phyloP scores from a whole-genome alignment of 1,284 basidiomycete species.

The Sporisorium scitamineum region DNA sequence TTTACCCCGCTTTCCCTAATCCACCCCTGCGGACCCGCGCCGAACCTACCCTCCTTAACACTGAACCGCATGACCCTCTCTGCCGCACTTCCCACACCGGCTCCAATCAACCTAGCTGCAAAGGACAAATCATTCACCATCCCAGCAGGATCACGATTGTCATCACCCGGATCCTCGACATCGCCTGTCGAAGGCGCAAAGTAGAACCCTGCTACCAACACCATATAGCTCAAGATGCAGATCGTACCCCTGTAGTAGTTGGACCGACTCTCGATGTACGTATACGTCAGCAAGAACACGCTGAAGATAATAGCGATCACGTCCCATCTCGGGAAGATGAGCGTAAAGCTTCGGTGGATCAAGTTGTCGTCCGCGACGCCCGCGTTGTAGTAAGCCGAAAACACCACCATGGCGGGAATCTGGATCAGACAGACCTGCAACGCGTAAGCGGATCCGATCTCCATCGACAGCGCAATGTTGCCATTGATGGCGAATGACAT shows the following conservation, averaged over 20 bases:
- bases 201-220: slow-evolving; percentile 67
- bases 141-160: slow-evolving; percentile 20
- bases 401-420: slow-evolving; percentile 98
- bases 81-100: neutral
- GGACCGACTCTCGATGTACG: slow-evolving; percentile 96
- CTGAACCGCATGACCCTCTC: slow-evolving; percentile 24
- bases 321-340: slow-evolving; percentile 99
- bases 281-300: slow-evolving; percentile 94
- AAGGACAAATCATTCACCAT: slow-evolving; percentile 2
- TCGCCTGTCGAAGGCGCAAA: slow-evolving; percentile 65
- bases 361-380: slow-evolving; percentile 72
- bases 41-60: slow-evolving; percentile 33
- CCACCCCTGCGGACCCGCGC: slow-evolving; percentile 13
- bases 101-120: slow-evolving; percentile 8
- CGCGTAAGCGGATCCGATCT: slow-evolving; percentile 98
- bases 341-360: slow-evolving; percentile 59
- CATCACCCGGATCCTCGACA: slow-evolving; percentile 56
- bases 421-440: slow-evolving; percentile 97
- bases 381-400: slow-evolving; percentile 92
- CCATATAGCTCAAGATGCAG: slow-evolving; percentile 62
- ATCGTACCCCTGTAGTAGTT: slow-evolving; percentile 78
- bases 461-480: slow-evolving; percentile 94
- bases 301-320: slow-evolving; percentile 87
- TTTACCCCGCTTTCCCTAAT: slow-evolving; percentile 12
- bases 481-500: slow-evolving; percentile 98